Evolutionary conservation across 2,329 filamentous ascomycete species (phyloP).

Genomic region (Stylonectria norvegica): DNA sequence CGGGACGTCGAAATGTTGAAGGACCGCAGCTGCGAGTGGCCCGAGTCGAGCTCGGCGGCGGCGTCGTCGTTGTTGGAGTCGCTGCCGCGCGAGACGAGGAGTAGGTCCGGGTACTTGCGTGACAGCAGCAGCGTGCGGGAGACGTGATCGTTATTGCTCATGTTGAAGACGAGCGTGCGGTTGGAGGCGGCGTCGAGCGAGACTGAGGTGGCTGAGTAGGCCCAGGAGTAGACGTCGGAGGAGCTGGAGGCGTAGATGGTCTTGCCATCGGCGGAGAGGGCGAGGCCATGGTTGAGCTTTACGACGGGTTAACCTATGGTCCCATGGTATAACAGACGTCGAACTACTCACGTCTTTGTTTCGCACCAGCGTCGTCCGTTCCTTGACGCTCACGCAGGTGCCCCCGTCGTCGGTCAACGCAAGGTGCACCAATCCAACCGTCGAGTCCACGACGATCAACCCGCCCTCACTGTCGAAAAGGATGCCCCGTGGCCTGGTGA

Average conservation of each 20-base stretch:
- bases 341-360: constrained; percentile 34
- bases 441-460: constrained; percentile 44
- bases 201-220: constrained; percentile 55
- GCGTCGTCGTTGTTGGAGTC: constrained; percentile 57
- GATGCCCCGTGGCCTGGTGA: constrained; percentile 43
- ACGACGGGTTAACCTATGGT: too few relatives aligned
- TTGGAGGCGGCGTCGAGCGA: constrained; percentile 39
- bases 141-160: constrained; percentile 59
- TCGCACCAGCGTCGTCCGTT: constrained; percentile 36
- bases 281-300: constrained; percentile 55
- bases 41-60: constrained; percentile 49
- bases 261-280: constrained; percentile 49
- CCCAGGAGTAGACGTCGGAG: constrained; percentile 60
- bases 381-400: constrained; percentile 39
- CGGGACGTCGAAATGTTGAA: constrained; percentile 41
- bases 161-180: constrained; percentile 57
- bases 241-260: constrained; percentile 57
- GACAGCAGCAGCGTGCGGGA: constrained; percentile 66
- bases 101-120: constrained; percentile 47
- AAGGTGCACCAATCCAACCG: constrained; percentile 41
- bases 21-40: constrained; percentile 65
- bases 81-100: constrained; percentile 66
- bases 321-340: too few relatives aligned
- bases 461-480: constrained; percentile 44
- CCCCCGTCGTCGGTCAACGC: constrained; percentile 39